Evolutionary conservation across 441 rosid genomes (phyloP), one percentile per base, ranked within the genome.

Genomic region (Mallotus japonicus): DNA sequence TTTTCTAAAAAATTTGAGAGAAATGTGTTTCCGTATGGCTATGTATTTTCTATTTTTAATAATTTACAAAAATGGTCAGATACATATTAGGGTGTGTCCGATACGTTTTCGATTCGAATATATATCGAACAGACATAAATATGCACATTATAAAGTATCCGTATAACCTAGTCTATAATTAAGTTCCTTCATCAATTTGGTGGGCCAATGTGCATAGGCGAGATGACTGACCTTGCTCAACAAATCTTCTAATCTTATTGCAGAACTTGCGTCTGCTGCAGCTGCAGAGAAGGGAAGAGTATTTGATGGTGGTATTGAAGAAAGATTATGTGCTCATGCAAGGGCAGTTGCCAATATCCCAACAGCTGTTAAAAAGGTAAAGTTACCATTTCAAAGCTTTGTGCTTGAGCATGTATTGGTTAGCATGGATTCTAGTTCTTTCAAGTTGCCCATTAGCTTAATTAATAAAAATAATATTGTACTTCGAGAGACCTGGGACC

Each of bases 331-430:
- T 73, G 97, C 98, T 76, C 92, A 90, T 72, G 80, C 98, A 13
- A 79, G 96, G 67, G 89, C 97, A 4, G 97, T 94, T 73, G 87
- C 94, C 1, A 95, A 92, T 71, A 92, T 92, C 80, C 99, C 99
- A 0, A 94, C 97, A 22, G 97, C 97, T 0, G 99, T 87, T 46
- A 92, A 94, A 83, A 97, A 90, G 91, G 97, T 92, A 79, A 57
- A 14, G 37, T 34, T 34, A 3, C 37, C 5, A 34, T 34, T 34
- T 34, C 28, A 24, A 5, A 34, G 37, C 37, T 34, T 34, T 1
- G n/a, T 37, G 17, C 12, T 42, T 55, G 4, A 58, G 51, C 22
- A 69, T 24, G 11, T 5, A 56, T 13, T 17, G 17, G 46, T 57
- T 8, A 58, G 51, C 22, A 16, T 46, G 44, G 22, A 28, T 15